Evolutionary conservation across 1,139 yeast species (phyloP).

Genomic region (Kodamaea ohmeri): DNA sequence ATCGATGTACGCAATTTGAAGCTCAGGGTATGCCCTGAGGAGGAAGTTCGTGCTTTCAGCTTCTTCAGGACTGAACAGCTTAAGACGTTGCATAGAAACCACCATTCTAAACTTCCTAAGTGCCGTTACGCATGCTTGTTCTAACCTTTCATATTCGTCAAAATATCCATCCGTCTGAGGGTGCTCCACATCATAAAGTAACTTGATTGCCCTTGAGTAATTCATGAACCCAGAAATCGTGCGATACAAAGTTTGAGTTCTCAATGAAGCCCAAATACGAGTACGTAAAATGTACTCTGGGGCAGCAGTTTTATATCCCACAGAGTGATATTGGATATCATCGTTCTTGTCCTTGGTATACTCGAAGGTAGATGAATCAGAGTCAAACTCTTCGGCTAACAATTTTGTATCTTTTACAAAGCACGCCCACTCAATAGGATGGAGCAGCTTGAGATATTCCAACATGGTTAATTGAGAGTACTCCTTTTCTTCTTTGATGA

Average conservation of each 20-base stretch:
- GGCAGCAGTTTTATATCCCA: conserved; percentile 53
- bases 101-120: conserved; percentile 47
- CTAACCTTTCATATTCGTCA: conserved; percentile 30
- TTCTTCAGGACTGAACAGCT: conserved; percentile 35
- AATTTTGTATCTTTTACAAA: conserved; percentile 51
- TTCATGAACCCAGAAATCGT: conserved; percentile 60
- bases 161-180: conserved; percentile 11
- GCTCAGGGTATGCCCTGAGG: conserved; percentile 44
- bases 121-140: conserved; percentile 39
- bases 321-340: conserved; percentile 46
- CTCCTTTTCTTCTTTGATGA: conserved; percentile 47
- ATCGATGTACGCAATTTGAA: conserved; percentile 44
- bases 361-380: conserved; percentile 27
- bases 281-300: conserved; percentile 54
- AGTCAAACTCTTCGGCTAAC: conserved; percentile 45
- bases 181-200: conserved; percentile 46
- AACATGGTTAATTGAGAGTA: conserved; percentile 49
- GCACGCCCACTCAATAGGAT: conserved; percentile 51
- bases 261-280: conserved; percentile 56
- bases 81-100: conserved; percentile 44
- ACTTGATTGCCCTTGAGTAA: conserved; percentile 50
- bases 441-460: conserved; percentile 50
- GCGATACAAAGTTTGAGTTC: conserved; percentile 54
- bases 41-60: conserved; percentile 35
- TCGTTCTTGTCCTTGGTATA: conserved; percentile 22